These are phyloP conservation scores for Chaetomium strumarium DNA, from an alignment of 2,329 filamentous ascomycete genomes.

Conservation along the genomic window DNA sequence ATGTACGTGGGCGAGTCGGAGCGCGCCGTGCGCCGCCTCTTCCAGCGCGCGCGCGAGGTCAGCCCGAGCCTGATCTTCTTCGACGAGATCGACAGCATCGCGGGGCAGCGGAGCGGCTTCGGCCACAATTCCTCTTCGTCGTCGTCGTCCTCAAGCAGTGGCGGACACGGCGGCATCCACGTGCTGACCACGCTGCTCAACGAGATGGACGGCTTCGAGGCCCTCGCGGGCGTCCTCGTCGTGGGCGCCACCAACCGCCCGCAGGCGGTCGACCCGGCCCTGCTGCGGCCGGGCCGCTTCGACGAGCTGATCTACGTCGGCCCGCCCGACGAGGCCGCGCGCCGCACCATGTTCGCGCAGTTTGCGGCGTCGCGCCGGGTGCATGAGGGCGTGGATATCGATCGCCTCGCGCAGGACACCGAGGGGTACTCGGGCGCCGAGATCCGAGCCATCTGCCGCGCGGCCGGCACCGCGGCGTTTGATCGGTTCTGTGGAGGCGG, in stretches of 20 bases:
- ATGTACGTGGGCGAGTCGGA: conserved; percentile 98
- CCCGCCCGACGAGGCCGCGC: conserved; percentile 65
- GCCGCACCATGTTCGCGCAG: conserved; percentile 69
- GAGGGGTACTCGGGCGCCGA: conserved; percentile 85
- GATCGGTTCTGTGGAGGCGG: conserved; percentile 24
- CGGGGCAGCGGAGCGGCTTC: conserved; percentile 44
- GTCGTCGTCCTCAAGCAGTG: conserved; percentile 6
- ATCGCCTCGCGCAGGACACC: conserved; percentile 55
- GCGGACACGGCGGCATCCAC: conserved; percentile 57
- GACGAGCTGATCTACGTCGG: conserved; percentile 82
- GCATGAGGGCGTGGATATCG: conserved; percentile 57
- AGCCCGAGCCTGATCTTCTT: conserved; percentile 94
- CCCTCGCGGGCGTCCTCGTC: conserved; percentile 74
- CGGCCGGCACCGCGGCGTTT: conserved; percentile 39
- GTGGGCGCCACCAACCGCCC: conserved; percentile 90
- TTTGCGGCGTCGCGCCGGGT: conserved; percentile 58
- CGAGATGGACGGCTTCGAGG: conserved; percentile 93
- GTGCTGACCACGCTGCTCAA: conserved; percentile 85
- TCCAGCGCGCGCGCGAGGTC: conserved; percentile 77
- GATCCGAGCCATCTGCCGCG: conserved; percentile 51
- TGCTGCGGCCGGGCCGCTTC: conserved; percentile 80
- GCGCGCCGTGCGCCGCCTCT: conserved; percentile 75
- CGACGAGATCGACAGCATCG: conserved; percentile 90
- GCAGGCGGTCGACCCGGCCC: conserved; percentile 75
- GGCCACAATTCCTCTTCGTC: conserved; percentile 31